These are phyloP conservation scores for Fraxinus dipetala DNA, from an alignment of 305 asterid species.

Conservation along the genomic window DNA sequence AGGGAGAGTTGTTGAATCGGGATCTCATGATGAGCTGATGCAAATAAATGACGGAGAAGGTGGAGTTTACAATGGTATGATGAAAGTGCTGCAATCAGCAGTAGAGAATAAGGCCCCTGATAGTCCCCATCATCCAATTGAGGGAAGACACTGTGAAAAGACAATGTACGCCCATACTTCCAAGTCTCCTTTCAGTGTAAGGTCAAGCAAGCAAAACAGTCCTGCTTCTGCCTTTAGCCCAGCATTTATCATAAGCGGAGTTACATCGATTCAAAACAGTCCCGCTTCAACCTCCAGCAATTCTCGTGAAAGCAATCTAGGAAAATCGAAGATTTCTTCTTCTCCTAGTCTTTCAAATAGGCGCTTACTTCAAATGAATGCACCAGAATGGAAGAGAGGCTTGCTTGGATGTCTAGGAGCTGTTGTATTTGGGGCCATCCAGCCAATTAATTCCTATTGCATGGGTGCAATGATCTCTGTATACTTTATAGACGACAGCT, in stretches of 20 bases:
- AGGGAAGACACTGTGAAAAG: constrained; percentile 18
- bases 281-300: constrained; percentile 33
- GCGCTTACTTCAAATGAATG: constrained; percentile 43
- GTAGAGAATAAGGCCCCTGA: background rate
- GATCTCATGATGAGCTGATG: constrained; percentile 50
- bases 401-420: constrained; percentile 58
- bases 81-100: constrained; percentile 36
- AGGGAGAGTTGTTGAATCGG: constrained; percentile 51
- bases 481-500: constrained; percentile 30
- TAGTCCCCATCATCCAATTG: constrained; percentile 6
- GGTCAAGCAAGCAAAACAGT: constrained; percentile 32
- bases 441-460: constrained; percentile 41
- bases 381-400: constrained; percentile 62
- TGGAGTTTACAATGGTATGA: constrained; percentile 45
- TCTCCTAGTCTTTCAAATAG: constrained; percentile 29
- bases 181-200: constrained; percentile 21
- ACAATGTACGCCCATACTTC: constrained; percentile 21
- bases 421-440: constrained; percentile 41
- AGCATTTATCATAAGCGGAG: constrained; percentile 26
- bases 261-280: constrained; percentile 44
- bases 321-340: constrained; percentile 10
- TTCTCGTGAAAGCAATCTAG: constrained; percentile 27
- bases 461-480: constrained; percentile 44
- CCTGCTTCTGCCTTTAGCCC: constrained; percentile 33
- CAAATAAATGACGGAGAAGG: constrained; percentile 34